These are phyloP conservation scores for Cyclotella cryptica DNA, from an alignment of 108 stramenopile species.

Conservation along the genomic window DNA sequence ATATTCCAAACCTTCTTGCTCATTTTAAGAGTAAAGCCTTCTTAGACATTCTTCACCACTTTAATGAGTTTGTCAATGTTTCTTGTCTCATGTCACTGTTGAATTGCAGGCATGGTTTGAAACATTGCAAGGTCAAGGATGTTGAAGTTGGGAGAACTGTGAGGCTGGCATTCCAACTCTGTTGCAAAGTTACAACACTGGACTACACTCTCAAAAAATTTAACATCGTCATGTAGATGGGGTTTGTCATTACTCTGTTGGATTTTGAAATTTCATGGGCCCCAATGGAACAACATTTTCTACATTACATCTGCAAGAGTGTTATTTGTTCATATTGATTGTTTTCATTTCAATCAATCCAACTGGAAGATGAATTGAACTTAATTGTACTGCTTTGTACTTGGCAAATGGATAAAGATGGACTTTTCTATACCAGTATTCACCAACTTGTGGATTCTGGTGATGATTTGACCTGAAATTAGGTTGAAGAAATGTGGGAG, in stretches of 20 bases:
- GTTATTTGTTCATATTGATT: not conserved
- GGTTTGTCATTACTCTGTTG: conserved; percentile 20
- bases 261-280: conserved; percentile 7
- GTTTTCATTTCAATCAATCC: conserved; percentile 5
- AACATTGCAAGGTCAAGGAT: conserved; percentile 1
- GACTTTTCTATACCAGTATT: conserved; percentile 26
- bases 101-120: not conserved
- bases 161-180: not conserved
- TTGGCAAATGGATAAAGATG: conserved; percentile 2
- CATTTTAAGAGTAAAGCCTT: too few species aligned
- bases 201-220: not conserved
- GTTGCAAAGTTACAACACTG: not conserved
- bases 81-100: too few species aligned
- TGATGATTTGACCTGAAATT: not conserved
- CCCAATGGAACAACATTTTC: conserved; percentile 1
- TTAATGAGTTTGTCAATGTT: too few species aligned
- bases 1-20: conserved; percentile 20
- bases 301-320: not conserved
- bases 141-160: conserved; percentile 24
- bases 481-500: too few species aligned
- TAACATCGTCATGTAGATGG: not conserved
- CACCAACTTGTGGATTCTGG: conserved; percentile 8
- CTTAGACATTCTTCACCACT: too few species aligned
- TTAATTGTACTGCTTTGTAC: not conserved
- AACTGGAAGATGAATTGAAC: not conserved